A percentile compares a stretch with the other conserved stretches of the same genome.
phyloP scores from a whole-genome alignment of 1,284 basidiomycete genomes.

The Ceratobasidium theobromae region DNA sequence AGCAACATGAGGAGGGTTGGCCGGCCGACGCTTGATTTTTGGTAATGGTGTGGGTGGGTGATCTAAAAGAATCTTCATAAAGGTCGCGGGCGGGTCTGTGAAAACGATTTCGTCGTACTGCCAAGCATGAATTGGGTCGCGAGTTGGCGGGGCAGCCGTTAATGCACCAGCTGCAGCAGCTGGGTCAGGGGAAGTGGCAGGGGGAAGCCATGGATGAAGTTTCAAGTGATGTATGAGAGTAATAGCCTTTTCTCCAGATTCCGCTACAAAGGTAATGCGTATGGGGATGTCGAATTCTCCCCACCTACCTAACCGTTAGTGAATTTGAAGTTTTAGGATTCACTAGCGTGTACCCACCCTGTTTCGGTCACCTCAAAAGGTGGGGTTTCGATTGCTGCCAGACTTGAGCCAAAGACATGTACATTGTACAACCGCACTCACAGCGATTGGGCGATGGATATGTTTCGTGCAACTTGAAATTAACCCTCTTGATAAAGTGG shows the following conservation, averaged over 20 bases:
- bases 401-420: not conserved
- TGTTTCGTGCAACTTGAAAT: conserved; percentile 97
- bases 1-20: conserved; percentile 69
- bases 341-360: conserved; percentile 54
- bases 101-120: conserved; percentile 99
- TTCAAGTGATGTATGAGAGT: conserved; percentile 91
- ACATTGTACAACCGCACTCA: conserved; percentile 47
- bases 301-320: conserved; percentile 66
- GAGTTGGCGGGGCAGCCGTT: conserved; percentile 41
- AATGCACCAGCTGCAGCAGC: conserved; percentile 34
- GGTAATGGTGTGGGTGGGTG: conserved; percentile 85
- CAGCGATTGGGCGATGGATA: conserved; percentile 90
- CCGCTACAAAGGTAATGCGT: conserved; percentile 87
- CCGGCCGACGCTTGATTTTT: conserved; percentile 52
- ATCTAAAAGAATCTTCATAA: conserved; percentile 78
- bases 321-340: not conserved
- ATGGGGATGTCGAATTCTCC: conserved; percentile 98
- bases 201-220: conserved; percentile 83
- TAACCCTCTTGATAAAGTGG: conserved; percentile 91
- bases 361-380: conserved; percentile 96
- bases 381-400: conserved; percentile 81
- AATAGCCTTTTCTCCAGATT: conserved; percentile 90
- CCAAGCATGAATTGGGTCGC: conserved; percentile 85
- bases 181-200: conserved; percentile 36
- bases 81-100: conserved; percentile 87